Base-by-base conservation (phyloP, 1,139 yeast species). In the Saccharomyces hybrid region DNA sequence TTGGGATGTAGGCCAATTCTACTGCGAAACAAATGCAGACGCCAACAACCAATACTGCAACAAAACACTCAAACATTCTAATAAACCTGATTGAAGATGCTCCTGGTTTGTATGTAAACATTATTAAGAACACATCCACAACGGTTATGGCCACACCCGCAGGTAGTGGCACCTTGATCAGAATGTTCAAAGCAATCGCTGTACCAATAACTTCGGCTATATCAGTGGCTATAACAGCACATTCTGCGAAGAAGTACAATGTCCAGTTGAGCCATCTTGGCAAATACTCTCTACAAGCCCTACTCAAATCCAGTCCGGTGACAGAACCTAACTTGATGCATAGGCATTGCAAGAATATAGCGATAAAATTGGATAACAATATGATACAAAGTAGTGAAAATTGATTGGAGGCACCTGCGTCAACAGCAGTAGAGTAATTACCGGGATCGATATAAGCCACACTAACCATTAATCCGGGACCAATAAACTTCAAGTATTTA, bases 391-490 rank as follows among this genome's bases (percentile, higher is more conserved):
- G 74, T 52, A 87, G 73, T 3, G 88, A 77, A 66, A 74, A 87
- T 64, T 76, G 70, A 61, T 84, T 82, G 34, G 81, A 69, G 0
- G 95, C 88, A 61, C 95, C 95, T 0, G 93, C 95, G 7, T 84
- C 75, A 9, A 85, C 82, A 59, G 85, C 89, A 0, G 95, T 86
- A 32, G 95, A 82, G 69, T 87, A 87, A 71, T 87, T 87, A 68
- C 95, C 95, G 0, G 95, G 95, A 68, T 86, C 95, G 81, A 86
- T 83, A 65, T 86, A 86, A 0, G 93, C 90, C 38, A 86, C 91
- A 44, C 86, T 75, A 19, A 87, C 83, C 81, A 86, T 79, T 49
- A 86, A 70, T 0, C 93, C 93, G 0, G 93, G 93, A 0, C 93
- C 93, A n/a, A 86, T 71, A 60, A 85, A 87, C 32, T 78, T 73